A percentile compares a stretch with the other conserved stretches of the same genome.
Conservation (phyloP, 495 filamentous ascomycete genomes). For the Emericellopsis terricola region DNA sequence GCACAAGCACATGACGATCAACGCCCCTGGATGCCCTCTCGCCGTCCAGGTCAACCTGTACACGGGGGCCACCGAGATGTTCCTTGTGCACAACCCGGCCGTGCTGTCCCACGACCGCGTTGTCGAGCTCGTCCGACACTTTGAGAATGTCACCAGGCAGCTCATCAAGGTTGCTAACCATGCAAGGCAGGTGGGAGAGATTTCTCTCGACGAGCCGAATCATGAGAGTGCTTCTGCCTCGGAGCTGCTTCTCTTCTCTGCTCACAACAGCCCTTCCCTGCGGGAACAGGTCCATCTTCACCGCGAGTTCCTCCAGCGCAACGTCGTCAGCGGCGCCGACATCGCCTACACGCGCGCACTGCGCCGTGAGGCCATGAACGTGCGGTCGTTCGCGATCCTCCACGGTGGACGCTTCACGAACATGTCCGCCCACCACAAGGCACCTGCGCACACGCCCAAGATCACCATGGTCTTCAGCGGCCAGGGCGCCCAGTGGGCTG, state of each 20-base stretch:
- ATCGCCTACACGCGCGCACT: conserved; percentile 1
- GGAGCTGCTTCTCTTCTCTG: conserved; percentile 2
- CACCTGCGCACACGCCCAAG: background rate
- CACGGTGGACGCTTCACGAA: conserved; percentile 1
- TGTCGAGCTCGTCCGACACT: conserved; percentile 7
- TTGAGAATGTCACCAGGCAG: conserved; percentile 4
- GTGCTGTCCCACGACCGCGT: conserved; percentile 6
- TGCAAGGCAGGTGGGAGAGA: conserved; percentile 16
- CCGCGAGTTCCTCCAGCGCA: background rate
- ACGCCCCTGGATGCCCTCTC: conserved; percentile 6
- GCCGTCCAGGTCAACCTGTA: conserved; percentile 6
- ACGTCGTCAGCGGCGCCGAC: background rate
- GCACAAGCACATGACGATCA: background rate
- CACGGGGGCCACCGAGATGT: conserved; percentile 1
- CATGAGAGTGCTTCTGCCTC: background rate
- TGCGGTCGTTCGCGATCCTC: conserved; percentile 2
- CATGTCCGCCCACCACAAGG: background rate
- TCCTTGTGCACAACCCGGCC: conserved; percentile 5
- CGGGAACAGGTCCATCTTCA: conserved; percentile 1
- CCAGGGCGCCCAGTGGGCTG: conserved; percentile 9
- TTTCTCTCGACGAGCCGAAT: conserved; percentile 18
- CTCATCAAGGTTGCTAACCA: conserved; percentile 6
- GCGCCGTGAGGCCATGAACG: conserved; percentile 1
- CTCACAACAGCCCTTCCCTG: background rate
- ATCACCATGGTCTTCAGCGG: conserved; percentile 7